phyloP scores from a whole-genome alignment of 2,329 filamentous ascomycete genomes.

The Neoascochyta sp. region DNA sequence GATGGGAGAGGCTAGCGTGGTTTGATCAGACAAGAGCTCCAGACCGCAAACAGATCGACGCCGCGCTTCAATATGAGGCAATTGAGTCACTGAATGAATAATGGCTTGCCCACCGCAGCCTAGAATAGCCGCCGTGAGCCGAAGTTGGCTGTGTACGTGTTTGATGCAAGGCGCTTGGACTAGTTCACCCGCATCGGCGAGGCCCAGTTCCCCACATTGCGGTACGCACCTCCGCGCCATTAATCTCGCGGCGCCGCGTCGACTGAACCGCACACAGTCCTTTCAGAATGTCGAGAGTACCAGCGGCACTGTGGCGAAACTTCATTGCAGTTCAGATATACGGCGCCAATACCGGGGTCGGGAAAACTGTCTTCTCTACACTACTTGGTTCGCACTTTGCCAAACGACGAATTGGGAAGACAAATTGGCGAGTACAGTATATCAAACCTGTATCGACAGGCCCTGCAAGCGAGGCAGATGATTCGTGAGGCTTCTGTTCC shows the following conservation, averaged over 20 bases:
- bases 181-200: neutral
- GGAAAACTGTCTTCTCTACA: slow-evolving; percentile 78
- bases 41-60: no score
- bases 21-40: no score
- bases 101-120: slow-evolving; percentile 3
- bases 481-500: slow-evolving; percentile 49
- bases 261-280: slow-evolving; percentile 2
- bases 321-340: slow-evolving; percentile 72
- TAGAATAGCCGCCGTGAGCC: slow-evolving; percentile 11
- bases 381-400: slow-evolving; percentile 60
- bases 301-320: slow-evolving; percentile 63
- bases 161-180: slow-evolving; percentile 6
- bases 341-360: slow-evolving; percentile 79
- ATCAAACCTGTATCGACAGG: slow-evolving; percentile 83
- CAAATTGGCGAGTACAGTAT: slow-evolving; percentile 53
- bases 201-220: slow-evolving; percentile 1
- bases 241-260: slow-evolving; percentile 1
- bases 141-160: slow-evolving; percentile 8
- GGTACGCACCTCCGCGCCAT: neutral
- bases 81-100: slow-evolving; percentile 5
- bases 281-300: slow-evolving; percentile 44
- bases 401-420: slow-evolving; percentile 5
- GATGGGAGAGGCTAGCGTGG: no score
- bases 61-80: no score
- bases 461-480: slow-evolving; percentile 64